phyloP scores from a whole-genome alignment of 1,139 yeast genomes.

The Debaryomyces sp. region DNA sequence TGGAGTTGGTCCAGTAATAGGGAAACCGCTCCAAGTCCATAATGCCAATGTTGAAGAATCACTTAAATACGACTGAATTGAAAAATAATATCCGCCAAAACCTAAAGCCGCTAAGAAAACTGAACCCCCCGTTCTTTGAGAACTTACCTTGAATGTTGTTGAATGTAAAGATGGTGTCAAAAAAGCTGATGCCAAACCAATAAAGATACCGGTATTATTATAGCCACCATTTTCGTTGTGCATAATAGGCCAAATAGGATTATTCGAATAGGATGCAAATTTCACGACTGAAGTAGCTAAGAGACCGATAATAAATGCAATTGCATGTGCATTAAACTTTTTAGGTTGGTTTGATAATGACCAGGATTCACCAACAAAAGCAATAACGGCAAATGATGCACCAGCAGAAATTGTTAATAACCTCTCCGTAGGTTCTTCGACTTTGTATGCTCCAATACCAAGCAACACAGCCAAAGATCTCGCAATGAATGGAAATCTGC shows the following conservation, averaged over 20 bases:
- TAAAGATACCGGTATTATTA: conserved; percentile 67
- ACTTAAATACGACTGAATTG: conserved; percentile 71
- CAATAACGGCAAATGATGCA: conserved; percentile 59
- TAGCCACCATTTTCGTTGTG: conserved; percentile 84
- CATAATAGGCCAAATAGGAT: conserved; percentile 97
- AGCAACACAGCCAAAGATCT: conserved; percentile 60
- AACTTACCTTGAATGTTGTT: conserved; percentile 13
- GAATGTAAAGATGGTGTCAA: conserved; percentile 42
- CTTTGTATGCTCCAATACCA: conserved; percentile 77
- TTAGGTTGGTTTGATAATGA: conserved; percentile 44
- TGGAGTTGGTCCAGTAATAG: conserved; percentile 83
- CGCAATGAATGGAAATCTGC: conserved; percentile 46
- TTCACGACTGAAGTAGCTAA: conserved; percentile 74
- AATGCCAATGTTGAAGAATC: conserved; percentile 84
- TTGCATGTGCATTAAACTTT: conserved; percentile 53
- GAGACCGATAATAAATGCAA: conserved; percentile 73
- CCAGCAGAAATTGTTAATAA: conserved; percentile 70
- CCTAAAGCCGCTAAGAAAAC: conserved; percentile 62
- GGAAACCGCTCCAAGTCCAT: conserved; percentile 97
- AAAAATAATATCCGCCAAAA: conserved; percentile 75
- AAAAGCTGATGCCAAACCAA: conserved; percentile 68
- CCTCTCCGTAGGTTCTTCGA: conserved; percentile 68
- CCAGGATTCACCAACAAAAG: conserved; percentile 60
- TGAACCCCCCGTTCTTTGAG: conserved; percentile 35
- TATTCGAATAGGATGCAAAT: conserved; percentile 76